These are phyloP conservation scores for Dactylis glomerata DNA, from an alignment of 176 grass and related monocot species.

Conservation along the genomic window DNA sequence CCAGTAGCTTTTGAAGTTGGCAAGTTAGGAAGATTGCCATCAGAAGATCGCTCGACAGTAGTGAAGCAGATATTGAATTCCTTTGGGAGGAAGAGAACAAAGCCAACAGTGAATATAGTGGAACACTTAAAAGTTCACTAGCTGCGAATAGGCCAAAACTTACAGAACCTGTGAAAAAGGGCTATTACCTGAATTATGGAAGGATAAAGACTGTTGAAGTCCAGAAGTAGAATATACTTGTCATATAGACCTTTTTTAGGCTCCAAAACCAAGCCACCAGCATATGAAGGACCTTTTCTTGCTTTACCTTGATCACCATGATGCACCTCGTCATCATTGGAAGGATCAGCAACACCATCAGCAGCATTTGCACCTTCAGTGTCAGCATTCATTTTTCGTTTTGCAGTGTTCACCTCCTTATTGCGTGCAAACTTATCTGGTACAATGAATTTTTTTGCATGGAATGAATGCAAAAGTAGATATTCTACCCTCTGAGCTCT, in stretches of 20 bases:
- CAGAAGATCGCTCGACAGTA: conserved; percentile 78
- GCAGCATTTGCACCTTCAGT: conserved; percentile 47
- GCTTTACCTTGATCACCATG: conserved; percentile 65
- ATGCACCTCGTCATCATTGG: conserved; percentile 53
- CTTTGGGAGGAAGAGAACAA: conserved; percentile 43
- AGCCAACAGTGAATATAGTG: conserved; percentile 10
- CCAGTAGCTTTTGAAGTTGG: conserved; percentile 86
- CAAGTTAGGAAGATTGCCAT: conserved; percentile 64
- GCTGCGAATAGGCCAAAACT: not conserved
- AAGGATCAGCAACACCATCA: conserved; percentile 37
- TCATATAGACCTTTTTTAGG: conserved; percentile 99
- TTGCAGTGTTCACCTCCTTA: conserved; percentile 59
- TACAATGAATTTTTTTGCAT: conserved; percentile 86
- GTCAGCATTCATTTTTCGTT: conserved; percentile 70
- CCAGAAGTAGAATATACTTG: conserved; percentile 90
- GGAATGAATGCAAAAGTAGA: conserved; percentile 89
- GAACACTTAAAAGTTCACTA: not conserved
- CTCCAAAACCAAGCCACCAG: conserved; percentile 96
- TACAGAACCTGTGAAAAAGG: conserved; percentile 13
- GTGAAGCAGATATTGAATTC: conserved; percentile 99
- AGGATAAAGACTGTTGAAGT: conserved; percentile 99
- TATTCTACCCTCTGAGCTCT: conserved; percentile 98
- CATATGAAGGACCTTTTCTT: conserved; percentile 87
- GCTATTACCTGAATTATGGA: conserved; percentile 91
- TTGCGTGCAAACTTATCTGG: conserved; percentile 73